phyloP scores from a whole-genome alignment of 352 stramenopile species.

The Pythium scleroteichum region DNA sequence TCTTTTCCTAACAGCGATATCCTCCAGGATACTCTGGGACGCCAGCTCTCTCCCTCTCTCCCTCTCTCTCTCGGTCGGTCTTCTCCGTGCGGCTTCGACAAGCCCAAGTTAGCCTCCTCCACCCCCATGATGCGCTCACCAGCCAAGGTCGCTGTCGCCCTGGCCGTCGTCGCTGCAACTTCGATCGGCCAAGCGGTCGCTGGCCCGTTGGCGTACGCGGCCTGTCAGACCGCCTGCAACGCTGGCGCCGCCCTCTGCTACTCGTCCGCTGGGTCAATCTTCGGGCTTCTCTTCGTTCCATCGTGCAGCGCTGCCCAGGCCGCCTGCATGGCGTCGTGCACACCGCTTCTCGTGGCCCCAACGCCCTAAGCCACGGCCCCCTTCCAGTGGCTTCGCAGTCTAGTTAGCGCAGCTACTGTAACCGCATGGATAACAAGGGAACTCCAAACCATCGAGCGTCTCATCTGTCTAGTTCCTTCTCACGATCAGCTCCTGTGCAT shows the following conservation, averaged over 20 bases:
- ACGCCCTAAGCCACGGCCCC: constrained; percentile 23
- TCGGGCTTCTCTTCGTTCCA: constrained; percentile 34
- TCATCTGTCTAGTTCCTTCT: too few species aligned
- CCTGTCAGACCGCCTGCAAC: constrained; percentile 49
- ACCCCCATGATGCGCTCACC: neutral
- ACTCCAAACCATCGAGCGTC: too few species aligned
- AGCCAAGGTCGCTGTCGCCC: neutral
- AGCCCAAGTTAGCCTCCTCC: neutral
- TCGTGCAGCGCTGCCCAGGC: constrained; percentile 35
- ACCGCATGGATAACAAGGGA: too few species aligned
- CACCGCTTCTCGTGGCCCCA: constrained; percentile 30
- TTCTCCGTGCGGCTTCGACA: too few species aligned
- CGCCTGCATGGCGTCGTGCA: constrained; percentile 43
- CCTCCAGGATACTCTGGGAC: neutral
- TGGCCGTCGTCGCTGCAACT: neutral
- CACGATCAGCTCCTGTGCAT: too few species aligned
- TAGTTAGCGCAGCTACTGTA: too few species aligned
- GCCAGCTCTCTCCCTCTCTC: neutral
- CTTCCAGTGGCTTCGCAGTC: too few species aligned
- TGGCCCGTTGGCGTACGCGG: constrained; percentile 30
- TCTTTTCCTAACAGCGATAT: too few species aligned
- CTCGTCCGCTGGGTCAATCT: constrained; percentile 31
- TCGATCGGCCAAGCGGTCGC: constrained; percentile 8
- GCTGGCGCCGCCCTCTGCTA: constrained; percentile 41
- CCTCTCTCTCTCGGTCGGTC: neutral